These are phyloP conservation scores for Chlamydomonas eustigma DNA, from an alignment of 139 green algal genomes.

Conservation along the genomic window DNA sequence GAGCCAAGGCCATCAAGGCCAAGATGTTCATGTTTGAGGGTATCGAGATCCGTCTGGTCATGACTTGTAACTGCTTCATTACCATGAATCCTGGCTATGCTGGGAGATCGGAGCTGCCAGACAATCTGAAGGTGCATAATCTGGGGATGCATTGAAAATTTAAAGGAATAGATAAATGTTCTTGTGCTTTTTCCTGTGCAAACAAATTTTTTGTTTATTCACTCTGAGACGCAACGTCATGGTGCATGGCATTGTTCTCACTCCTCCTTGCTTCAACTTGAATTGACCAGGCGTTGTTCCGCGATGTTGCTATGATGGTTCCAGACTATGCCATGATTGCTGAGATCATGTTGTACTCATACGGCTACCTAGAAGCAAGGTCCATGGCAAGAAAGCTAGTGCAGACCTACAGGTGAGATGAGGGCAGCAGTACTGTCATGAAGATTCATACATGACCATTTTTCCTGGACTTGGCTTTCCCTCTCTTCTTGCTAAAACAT, in stretches of 20 bases:
- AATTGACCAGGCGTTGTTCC: constrained; percentile 71
- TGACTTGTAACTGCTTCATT: constrained; percentile 58
- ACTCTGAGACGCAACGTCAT: not conserved
- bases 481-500: too few species aligned
- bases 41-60: constrained; percentile 53
- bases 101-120: constrained; percentile 63
- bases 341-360: constrained; percentile 78
- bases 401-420: constrained; percentile 74
- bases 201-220: constrained; percentile 6
- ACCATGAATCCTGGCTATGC: constrained; percentile 78
- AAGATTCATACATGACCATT: too few species aligned
- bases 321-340: constrained; percentile 78
- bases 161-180: too few species aligned
- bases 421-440: constrained; percentile 74
- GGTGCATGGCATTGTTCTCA: not conserved
- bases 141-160: not conserved
- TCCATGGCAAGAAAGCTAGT: constrained; percentile 76
- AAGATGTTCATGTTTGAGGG: constrained; percentile 69
- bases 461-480: too few species aligned
- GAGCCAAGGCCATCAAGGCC: constrained; percentile 47
- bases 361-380: constrained; percentile 66
- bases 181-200: too few species aligned
- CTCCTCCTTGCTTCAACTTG: too few species aligned
- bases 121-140: constrained; percentile 57
- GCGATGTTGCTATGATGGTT: constrained; percentile 75